Base-by-base conservation (phyloP, 371 early-diverging fungal species). In the Mortierella sp. region DNA sequence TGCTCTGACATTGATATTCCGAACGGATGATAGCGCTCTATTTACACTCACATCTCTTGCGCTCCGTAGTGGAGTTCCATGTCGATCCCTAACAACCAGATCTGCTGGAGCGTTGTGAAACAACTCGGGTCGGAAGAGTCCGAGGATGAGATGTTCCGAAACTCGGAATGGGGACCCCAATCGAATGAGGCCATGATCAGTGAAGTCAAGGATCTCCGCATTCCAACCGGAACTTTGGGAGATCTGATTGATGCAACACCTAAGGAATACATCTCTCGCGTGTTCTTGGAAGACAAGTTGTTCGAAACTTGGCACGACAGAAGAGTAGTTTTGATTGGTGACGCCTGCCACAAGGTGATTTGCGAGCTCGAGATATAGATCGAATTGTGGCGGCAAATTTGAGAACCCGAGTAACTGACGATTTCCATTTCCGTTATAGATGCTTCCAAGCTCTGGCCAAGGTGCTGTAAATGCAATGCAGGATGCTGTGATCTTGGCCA, bases 111-210 rank as follows among this genome's bases (percentile, higher is more conserved):
- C 15, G 16, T 24, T 11, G 15, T 15, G 8, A 7, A 10, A 1
- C 55, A 55, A 24, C 28, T 55, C 43, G 22, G 32, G 40, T 10
- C 15, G 28, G n/a, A 28, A 10, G 40, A 15, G n/a, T 16, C 32
- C 21, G 22, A 16, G 53, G 22, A 61, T 16, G 38, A 59, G 3
- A 10, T 1, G 13, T 22, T 52, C 16, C 24, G n/a, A 1, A 62
- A 66, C 33, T 41, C 72, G 1, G 63, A 61, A 52, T 72, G 72
- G 67, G 47, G 21, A 0, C 28, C 36, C 2, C 57, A 60, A n/a
- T n/a, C 60, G 1, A 52, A 58, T 11, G 53, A 72, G 47, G n/a
- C 11, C 3, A 66, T 72, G 55, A 43, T 52, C n/a, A 33, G 43
- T 7, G 72, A 59, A 13, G 32, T 60, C 15, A 6, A 2, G 3